Evolutionary conservation across 179 eudicot genomes (phyloP).

Genomic region (Silene vulgaris): DNA sequence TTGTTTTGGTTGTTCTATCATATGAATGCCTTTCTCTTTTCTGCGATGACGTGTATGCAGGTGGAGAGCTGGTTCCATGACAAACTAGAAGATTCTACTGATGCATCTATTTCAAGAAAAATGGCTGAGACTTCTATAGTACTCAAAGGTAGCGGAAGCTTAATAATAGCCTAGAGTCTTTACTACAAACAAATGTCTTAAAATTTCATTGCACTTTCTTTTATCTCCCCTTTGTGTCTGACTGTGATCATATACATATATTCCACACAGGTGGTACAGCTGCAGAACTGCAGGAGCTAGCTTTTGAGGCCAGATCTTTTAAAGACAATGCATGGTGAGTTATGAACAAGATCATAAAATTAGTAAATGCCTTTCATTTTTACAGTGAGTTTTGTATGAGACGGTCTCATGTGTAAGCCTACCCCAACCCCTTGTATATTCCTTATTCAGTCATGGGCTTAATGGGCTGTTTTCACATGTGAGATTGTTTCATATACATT

Average conservation of each 20-base stretch:
- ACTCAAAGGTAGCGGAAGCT: slow-evolving; percentile 46
- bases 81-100: slow-evolving; percentile 35
- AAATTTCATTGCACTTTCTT: background rate
- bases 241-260: slow-evolving; percentile 10
- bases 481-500: no score
- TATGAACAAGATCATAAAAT: slow-evolving; percentile 29
- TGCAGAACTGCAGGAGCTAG: slow-evolving; percentile 49
- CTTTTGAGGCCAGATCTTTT: slow-evolving; percentile 71
- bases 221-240: background rate
- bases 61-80: slow-evolving; percentile 71
- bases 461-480: no score
- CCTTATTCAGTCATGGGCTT: background rate
- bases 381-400: background rate
- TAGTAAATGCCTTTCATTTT: background rate
- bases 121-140: slow-evolving; percentile 31
- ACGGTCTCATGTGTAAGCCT: background rate
- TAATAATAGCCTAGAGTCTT: slow-evolving; percentile 1
- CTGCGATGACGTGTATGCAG: slow-evolving; percentile 29
- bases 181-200: background rate
- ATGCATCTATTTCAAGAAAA: slow-evolving; percentile 20
- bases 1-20: background rate
- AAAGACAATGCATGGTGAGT: slow-evolving; percentile 80
- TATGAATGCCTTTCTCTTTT: slow-evolving; percentile 7
- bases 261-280: slow-evolving; percentile 49
- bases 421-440: background rate